A percentile compares a stretch with the other conserved stretches of the same genome.
phyloP scores from a whole-genome alignment of 495 filamentous ascomycete genomes.

The Copromyces sp. region DNA sequence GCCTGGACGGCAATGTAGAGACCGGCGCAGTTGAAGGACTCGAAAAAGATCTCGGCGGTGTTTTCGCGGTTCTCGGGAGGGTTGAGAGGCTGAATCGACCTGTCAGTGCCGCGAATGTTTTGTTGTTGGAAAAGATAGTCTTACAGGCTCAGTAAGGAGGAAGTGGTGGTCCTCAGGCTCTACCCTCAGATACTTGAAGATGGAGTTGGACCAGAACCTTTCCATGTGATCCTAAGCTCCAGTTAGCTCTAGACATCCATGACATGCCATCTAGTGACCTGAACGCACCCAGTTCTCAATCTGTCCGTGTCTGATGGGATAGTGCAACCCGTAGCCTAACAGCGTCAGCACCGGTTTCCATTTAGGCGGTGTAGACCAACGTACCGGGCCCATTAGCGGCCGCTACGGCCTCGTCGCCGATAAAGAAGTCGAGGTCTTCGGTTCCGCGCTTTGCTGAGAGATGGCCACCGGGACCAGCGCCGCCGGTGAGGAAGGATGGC shows the following conservation, averaged over 20 bases:
- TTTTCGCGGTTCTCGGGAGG: conserved; percentile 98
- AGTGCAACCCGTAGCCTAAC: conserved; percentile 86
- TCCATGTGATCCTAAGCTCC: conserved; percentile 85
- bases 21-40: conserved; percentile 98
- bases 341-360: conserved; percentile 10
- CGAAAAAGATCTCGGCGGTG: conserved; percentile 99
- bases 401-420: conserved; percentile 88
- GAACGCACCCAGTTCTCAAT: conserved; percentile 85
- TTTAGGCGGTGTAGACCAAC: conserved; percentile 7
- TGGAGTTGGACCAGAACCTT: conserved; percentile 98
- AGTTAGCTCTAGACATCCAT: conserved; percentile 11
- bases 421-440: conserved; percentile 97
- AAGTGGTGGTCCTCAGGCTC: conserved; percentile 99
- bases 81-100: conserved; percentile 67
- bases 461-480: conserved; percentile 69
- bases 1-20: conserved; percentile 98
- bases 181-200: conserved; percentile 97
- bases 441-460: conserved; percentile 88
- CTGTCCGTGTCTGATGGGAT: conserved; percentile 94
- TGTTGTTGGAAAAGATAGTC: too few species aligned
- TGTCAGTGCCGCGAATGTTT: conserved; percentile 13
- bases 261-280: neutral
- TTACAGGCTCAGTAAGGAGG: conserved; percentile 90
- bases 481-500: conserved; percentile 88
- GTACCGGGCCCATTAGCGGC: conserved; percentile 73